Base-by-base conservation (phyloP, 2,329 filamentous ascomycete species). In the Fusarium tjaetaba region DNA sequence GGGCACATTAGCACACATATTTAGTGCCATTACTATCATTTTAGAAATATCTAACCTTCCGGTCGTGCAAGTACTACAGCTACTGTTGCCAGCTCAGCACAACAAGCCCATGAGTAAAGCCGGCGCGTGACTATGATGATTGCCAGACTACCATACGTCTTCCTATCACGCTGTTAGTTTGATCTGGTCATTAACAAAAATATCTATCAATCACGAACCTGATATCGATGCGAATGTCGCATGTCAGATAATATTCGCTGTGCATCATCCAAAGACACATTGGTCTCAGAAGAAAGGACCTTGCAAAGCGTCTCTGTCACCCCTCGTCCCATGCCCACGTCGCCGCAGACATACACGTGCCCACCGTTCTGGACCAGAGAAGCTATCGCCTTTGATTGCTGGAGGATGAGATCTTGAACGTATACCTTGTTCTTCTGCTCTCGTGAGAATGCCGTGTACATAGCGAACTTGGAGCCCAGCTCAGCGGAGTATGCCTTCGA, bases 301-400 rank as follows among this genome's bases (percentile, higher is more conserved):
- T 52, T 52, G 3, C 32, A 52, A 7, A 52, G 6, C 8, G 49
- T 22, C 49, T 52, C n/a, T 7, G 49, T 36, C 9, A 38, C 32
- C 26, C n/a, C 32, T 8, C n/a, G 32, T 2, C 49, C 32, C 49
- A 52, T 26, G 0, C n/a, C 24, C 6, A 22, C 49, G 7, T 52
- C 49, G 0, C 49, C 32, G 32, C 49, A 52, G 4, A 52, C 18
- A 22, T 38, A 52, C 9, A 52, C 13, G 13, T 38, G 7, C 16
- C 32, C 49, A 16, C 24, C n/a, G 9, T 11, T 36, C 7, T 38
- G 18, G 0, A 52, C 22, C 1, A 52, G 32, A 1, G 32, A 52
- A 15, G 32, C 32, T 14, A 36, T 11, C 3, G 26, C n/a, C 6
- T 24, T 26, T 0, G 30, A 52, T 1, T 6, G 18, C 0, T 52